Evolutionary conservation across 2,329 filamentous ascomycete genomes (phyloP), one percentile per base, ranked within the genome.

Genomic region (Monascus ruber): DNA sequence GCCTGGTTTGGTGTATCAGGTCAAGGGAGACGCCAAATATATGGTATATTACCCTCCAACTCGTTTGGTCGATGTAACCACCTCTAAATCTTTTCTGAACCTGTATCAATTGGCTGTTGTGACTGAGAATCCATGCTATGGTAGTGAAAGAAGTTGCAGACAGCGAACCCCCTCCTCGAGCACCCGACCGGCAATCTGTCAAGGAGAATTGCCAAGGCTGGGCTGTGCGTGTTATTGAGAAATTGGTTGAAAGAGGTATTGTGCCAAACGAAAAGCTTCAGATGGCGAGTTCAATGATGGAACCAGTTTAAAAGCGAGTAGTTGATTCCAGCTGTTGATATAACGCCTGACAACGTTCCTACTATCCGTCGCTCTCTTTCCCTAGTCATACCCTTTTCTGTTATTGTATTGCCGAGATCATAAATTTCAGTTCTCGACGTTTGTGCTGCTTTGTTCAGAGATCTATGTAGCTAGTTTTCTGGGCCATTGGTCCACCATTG

Each of bases 151-250:
- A 47, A 24, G 38, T 47, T 26, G 47, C 52, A 2, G 45, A 48
- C n/a, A 11, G 34, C 1, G 52, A 55, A 31, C 27, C 28, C 3
- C 47, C 50, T 33, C 52, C 51, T 2, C 31, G 34, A 11, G 51
- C 52, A 4, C 31, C 33, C 1, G 48, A 45, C 41, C 45, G 45
- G 6, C 41, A 42, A 4, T 33, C 38, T 6, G 51, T 52, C 9
- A 47, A 24, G 32, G 50, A 53, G 40, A 53, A 54, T 34, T 55
- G 50, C 31, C 51, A 53, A 36, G 43, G 47, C 5, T 52, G 50
- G 51, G 28, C 35, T 7, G 40, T 55, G 8, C 49, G 53, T 24
- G 49, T 56, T 11, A 42, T 54, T 11, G 36, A 35, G 1, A 51
- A 39, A n/a, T 31, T 53, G 24, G 50, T 45, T 17, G 44, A 46